These are phyloP conservation scores for Mycena chlorophos DNA, from an alignment of 768 basidiomycete genomes.

Conservation along the genomic window DNA sequence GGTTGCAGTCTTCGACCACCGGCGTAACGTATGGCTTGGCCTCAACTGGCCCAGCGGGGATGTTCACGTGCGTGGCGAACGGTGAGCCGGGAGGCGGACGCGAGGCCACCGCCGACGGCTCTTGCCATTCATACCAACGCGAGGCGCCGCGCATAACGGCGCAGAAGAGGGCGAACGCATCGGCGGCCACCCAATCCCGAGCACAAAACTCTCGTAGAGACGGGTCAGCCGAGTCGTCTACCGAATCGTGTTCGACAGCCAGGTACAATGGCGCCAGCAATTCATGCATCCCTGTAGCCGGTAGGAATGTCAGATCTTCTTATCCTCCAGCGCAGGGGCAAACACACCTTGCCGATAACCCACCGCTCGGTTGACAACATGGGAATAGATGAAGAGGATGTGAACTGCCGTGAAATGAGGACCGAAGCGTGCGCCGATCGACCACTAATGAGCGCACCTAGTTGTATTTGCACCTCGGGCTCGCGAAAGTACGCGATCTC, in stretches of 20 bases:
- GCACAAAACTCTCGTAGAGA: constrained; percentile 64
- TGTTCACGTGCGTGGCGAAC: constrained; percentile 45
- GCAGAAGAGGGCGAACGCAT: constrained; percentile 83
- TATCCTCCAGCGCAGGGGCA: background rate
- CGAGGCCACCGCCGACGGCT: constrained; percentile 34
- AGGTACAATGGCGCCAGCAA: constrained; percentile 86
- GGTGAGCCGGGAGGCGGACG: constrained; percentile 27
- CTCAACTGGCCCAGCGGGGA: constrained; percentile 47
- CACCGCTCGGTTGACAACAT: constrained; percentile 69
- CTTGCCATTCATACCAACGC: constrained; percentile 78
- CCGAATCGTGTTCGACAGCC: constrained; percentile 80
- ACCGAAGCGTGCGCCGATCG: background rate
- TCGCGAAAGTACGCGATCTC: constrained; percentile 90
- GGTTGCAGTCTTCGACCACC: constrained; percentile 80
- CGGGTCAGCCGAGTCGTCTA: constrained; percentile 40
- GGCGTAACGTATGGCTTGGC: constrained; percentile 74
- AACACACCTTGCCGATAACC: constrained; percentile 82
- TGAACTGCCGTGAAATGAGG: constrained; percentile 47
- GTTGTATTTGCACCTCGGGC: constrained; percentile 40
- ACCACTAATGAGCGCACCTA: background rate
- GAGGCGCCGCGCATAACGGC: constrained; percentile 76
- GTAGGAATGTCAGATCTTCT: constrained; percentile 5
- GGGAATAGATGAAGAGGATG: constrained; percentile 81
- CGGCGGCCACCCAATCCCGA: constrained; percentile 72
- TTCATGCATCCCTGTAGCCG: constrained; percentile 86